phyloP scores from a whole-genome alignment of 1,284 basidiomycete genomes.

The Pterulicium gracile region DNA sequence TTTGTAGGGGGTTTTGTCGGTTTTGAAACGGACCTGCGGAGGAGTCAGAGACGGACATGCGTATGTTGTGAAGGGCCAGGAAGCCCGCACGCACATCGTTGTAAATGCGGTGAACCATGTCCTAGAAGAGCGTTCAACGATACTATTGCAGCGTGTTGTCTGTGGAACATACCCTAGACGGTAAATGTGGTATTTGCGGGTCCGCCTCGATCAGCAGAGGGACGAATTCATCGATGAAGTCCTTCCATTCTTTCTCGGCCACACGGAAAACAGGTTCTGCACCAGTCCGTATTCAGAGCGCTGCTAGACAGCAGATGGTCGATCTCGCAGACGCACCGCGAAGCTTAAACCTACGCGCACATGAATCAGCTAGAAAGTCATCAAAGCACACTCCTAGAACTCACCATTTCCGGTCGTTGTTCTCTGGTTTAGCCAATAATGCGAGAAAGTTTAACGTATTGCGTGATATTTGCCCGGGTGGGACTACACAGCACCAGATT shows the following conservation, averaged over 20 bases:
- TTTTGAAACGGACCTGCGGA: constrained; percentile 81
- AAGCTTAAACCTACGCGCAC: constrained; percentile 58
- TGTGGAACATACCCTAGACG: constrained; percentile 45
- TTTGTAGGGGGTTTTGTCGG: constrained; percentile 93
- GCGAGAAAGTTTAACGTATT: constrained; percentile 75
- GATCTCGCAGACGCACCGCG: constrained; percentile 35
- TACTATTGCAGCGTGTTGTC: too few relatives aligned
- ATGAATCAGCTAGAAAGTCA: background rate
- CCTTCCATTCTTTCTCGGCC: constrained; percentile 82
- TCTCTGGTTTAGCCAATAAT: constrained; percentile 61
- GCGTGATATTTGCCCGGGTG: constrained; percentile 75
- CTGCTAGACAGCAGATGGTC: background rate
- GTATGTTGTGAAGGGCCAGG: background rate
- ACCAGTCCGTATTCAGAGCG: background rate
- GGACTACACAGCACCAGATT: constrained; percentile 36
- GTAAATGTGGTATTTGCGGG: constrained; percentile 71
- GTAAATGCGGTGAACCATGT: constrained; percentile 78
- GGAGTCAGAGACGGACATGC: background rate
- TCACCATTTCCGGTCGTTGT: constrained; percentile 84
- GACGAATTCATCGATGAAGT: constrained; percentile 67
- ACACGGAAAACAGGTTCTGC: constrained; percentile 73
- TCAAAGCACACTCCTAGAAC: constrained; percentile 12
- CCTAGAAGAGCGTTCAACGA: constrained; percentile 18
- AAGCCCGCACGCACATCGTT: constrained; percentile 54
- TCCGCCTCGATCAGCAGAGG: constrained; percentile 61